Evolutionary conservation across 2,329 filamentous ascomycete genomes (phyloP).

Genomic region (Neonectria faginata): DNA sequence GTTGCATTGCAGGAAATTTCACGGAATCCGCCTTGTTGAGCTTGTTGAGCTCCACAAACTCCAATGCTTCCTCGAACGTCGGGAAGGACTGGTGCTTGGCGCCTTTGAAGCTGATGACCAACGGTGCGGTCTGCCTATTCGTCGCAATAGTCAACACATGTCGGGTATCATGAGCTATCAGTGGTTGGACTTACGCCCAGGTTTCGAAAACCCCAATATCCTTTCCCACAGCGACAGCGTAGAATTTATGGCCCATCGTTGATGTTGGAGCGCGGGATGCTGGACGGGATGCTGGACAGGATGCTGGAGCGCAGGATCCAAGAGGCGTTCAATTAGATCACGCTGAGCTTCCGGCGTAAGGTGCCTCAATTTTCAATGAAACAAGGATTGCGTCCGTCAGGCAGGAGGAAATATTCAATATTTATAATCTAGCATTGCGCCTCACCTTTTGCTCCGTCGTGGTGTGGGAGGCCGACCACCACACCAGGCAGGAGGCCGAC

Average conservation of each 20-base stretch:
- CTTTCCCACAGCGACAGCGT: constrained; percentile 25
- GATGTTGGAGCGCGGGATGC: too few species aligned
- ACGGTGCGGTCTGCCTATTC: neutral
- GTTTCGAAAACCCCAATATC: constrained; percentile 4
- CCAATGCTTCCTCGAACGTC: neutral
- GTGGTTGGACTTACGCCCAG: constrained; percentile 12
- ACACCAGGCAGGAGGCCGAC: neutral
- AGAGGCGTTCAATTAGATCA: neutral
- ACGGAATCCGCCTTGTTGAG: neutral
- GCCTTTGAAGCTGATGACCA: constrained; percentile 6
- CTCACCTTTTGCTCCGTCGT: neutral
- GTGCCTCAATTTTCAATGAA: neutral
- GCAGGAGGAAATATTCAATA: neutral
- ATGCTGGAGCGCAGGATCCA: too few species aligned
- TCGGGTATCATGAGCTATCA: too few species aligned
- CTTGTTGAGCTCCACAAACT: neutral
- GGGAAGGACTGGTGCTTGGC: constrained; percentile 12
- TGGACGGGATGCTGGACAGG: too few species aligned
- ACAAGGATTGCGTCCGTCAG: too few species aligned
- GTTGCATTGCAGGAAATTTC: neutral
- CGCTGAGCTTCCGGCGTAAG: neutral
- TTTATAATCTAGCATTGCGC: neutral
- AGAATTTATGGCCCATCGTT: neutral
- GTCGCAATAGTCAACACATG: neutral
- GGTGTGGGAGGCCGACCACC: neutral